Percentiles rank a stretch among this genome's conserved stretches.
Conservation (phyloP, 768 basidiomycete genomes). For the Lentinula guzmanii region DNA sequence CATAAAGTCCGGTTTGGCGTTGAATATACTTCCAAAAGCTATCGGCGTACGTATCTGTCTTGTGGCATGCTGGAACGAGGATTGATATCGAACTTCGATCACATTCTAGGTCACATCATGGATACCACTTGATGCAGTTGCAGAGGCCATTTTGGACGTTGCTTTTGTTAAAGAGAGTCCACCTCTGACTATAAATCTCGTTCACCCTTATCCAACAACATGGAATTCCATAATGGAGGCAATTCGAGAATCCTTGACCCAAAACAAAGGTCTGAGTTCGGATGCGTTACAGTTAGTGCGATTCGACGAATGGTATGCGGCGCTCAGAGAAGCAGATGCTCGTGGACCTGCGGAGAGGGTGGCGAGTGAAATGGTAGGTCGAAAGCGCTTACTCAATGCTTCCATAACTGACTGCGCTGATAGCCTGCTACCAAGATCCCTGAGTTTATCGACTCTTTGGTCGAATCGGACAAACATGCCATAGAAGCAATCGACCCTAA, state of each 20-base stretch:
- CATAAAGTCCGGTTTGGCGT: slow-evolving; percentile 24
- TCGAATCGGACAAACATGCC: slow-evolving; percentile 11
- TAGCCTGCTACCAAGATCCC: slow-evolving; percentile 29
- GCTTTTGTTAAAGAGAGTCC: slow-evolving; percentile 10
- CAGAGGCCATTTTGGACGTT: slow-evolving; percentile 23
- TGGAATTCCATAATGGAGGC: slow-evolving; percentile 22
- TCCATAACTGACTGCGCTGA: not conserved
- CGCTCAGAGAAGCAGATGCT: slow-evolving; percentile 17
- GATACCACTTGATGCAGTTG: slow-evolving; percentile 35
- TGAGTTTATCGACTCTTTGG: slow-evolving; percentile 18
- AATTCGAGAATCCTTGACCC: slow-evolving; percentile 15
- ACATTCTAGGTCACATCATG: slow-evolving; percentile 29
- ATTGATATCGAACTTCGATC: slow-evolving; percentile 28
- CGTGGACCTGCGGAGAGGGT: slow-evolving; percentile 17
- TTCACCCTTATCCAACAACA: slow-evolving; percentile 27
- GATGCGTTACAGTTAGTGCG: slow-evolving; percentile 14
- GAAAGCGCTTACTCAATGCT: not conserved
- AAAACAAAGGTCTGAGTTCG: slow-evolving; percentile 7
- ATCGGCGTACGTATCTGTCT: slow-evolving; percentile 20
- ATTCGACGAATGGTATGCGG: slow-evolving; percentile 22
- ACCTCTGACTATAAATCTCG: slow-evolving; percentile 26
- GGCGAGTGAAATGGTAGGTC: slow-evolving; percentile 24
- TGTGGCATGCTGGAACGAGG: slow-evolving; percentile 27
- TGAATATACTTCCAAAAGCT: slow-evolving; percentile 22
- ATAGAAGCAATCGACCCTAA: not conserved